Percentiles rank a stretch among this genome's conserved stretches.
Conservation (phyloP, 805 yeast genomes). For the Pichia heedii region DNA sequence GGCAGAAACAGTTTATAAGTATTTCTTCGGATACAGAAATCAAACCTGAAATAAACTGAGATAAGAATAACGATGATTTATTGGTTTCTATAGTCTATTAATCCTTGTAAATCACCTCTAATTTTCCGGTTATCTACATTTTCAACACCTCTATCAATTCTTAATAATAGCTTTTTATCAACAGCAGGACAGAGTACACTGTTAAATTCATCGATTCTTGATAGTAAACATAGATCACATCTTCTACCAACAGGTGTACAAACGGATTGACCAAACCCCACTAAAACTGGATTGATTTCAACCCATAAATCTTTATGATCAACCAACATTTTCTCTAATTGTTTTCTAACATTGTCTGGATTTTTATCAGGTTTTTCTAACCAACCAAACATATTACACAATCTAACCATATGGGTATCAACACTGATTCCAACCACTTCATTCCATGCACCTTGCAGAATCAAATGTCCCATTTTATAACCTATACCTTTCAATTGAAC, state of each 20-base stretch:
- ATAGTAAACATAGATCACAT: conserved; percentile 61
- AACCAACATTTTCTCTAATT: conserved; percentile 69
- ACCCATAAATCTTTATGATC: conserved; percentile 52
- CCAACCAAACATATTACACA: conserved; percentile 80
- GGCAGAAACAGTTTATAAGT: conserved; percentile 21
- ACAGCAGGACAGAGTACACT: conserved; percentile 48
- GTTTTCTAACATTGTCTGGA: conserved; percentile 69
- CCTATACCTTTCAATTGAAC: conserved; percentile 83
- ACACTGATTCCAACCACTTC: conserved; percentile 82
- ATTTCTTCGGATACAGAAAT: conserved; percentile 22
- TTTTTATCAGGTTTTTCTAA: conserved; percentile 37
- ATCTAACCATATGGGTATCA: conserved; percentile 81
- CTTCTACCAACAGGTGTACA: conserved; percentile 64
- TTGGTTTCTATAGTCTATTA: conserved; percentile 22
- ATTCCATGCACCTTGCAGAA: conserved; percentile 78
- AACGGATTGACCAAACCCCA: conserved; percentile 88
- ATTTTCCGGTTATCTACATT: conserved; percentile 17
- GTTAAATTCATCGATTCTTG: conserved; percentile 5
- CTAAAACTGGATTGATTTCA: conserved; percentile 77
- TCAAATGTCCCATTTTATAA: conserved; percentile 84
- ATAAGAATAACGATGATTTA: neutral
- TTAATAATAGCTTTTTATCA: conserved; percentile 36
- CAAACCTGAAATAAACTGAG: conserved; percentile 6
- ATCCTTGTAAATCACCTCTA: conserved; percentile 36
- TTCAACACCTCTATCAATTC: conserved; percentile 20